Base-by-base conservation (phyloP, 257 asterid species). In the Buddleja alternifolia region DNA sequence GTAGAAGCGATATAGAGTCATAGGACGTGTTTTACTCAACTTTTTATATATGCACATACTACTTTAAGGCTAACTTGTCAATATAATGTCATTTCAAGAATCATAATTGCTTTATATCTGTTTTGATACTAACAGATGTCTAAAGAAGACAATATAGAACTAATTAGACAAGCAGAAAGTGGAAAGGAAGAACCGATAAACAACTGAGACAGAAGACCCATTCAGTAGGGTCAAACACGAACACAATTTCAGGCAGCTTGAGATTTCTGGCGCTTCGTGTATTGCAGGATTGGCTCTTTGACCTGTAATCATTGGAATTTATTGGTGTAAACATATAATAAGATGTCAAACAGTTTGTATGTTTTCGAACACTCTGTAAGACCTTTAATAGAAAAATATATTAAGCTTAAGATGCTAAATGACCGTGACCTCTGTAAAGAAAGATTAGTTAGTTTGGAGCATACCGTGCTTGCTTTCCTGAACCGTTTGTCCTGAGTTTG, bases 381-480 rank as follows among this genome's bases (percentile, higher is more conserved):
- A n/a, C n/a, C n/a, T n/a, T n/a, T n/a, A n/a, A n/a, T n/a, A n/a
- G n/a, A n/a, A n/a, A n/a, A n/a, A n/a, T n/a, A n/a, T n/a, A n/a
- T n/a, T n/a, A 45, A 42, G 20, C 19, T 6, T 11, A 16, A 47
- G 12, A 10, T 20, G 24, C 3, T 57, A 7, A 17, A 47, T 9
- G 39, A 21, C 55, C 45, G 21, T 34, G 47, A 66, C 19, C 54
- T 41, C 64, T n/a, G 10, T 9, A 52, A 21, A 55, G 12, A 10
- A 16, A 46, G 21, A 42, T 17, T 34, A 51, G 37, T 61, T 54
- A 25, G n/a, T n/a, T n/a, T n/a, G 47, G 57, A 73, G 40, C 79
- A 63, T 93, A 90, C 97, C 83, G 74, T 85, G 97, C 99, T 93
- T 52, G 96, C 62, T 90, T 90, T 93, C 81, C 93, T 84, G 59